These are phyloP conservation scores for Vitis hybrid DNA, from an alignment of 177 flowering plant species.

Conservation along the genomic window DNA sequence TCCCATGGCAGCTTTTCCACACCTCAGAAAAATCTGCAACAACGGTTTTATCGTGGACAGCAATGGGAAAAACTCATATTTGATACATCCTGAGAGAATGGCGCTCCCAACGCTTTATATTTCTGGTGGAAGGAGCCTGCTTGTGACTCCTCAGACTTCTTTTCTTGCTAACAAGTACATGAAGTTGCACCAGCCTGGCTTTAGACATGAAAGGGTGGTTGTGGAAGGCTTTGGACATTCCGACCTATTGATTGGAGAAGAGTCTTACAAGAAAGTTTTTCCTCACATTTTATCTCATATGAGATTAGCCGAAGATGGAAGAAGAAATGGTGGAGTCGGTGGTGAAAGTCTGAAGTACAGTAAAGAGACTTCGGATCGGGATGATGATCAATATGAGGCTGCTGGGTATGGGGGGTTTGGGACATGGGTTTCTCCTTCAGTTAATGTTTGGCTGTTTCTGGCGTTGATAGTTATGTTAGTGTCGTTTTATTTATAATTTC, in stretches of 20 bases:
- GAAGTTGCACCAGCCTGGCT: conserved; percentile 61
- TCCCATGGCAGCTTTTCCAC: conserved; percentile 57
- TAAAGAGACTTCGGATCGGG: conserved; percentile 17
- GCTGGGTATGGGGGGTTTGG: conserved; percentile 7
- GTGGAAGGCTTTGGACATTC: conserved; percentile 46
- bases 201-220: conserved; percentile 47
- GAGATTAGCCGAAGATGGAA: conserved; percentile 19
- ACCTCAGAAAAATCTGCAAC: conserved; percentile 55
- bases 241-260: conserved; percentile 40
- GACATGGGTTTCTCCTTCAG: conserved; percentile 7
- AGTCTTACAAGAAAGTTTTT: conserved; percentile 27
- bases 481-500: background rate
- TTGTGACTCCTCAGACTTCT: conserved; percentile 55
- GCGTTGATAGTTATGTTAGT: background rate
- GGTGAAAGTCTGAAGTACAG: conserved; percentile 5
- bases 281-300: conserved; percentile 31
- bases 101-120: conserved; percentile 47
- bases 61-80: conserved; percentile 21
- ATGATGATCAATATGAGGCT: conserved; percentile 11
- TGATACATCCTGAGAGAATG: conserved; percentile 53
- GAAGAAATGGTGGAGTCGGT: background rate
- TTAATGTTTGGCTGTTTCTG: conserved; percentile 8
- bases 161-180: conserved; percentile 54
- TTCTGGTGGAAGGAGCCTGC: conserved; percentile 48
- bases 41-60: conserved; percentile 48